Evolutionary conservation across 1,284 basidiomycete species (phyloP), one percentile per base, ranked within the genome.

Genomic region (Filobasidium uniguttulatum): DNA sequence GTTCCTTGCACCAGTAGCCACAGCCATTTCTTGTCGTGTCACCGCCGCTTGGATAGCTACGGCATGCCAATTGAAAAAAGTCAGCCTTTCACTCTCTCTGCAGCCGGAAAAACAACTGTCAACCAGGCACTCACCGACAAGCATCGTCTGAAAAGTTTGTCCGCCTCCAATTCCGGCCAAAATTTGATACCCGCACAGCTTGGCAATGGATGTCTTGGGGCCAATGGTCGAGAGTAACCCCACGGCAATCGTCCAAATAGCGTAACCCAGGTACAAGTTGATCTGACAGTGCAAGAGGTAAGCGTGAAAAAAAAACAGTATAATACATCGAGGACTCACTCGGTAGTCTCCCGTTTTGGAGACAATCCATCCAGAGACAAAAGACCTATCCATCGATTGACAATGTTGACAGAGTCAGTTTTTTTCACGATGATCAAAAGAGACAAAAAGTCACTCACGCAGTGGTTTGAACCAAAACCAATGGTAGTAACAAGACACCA

Each of bases 141-240:
- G 49, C 22, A 58, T 59, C 15, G 65, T 67, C 46, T 67, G 65
- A 46, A 66, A 66, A 4, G 65, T 67, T 53, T 65, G 63, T 1
- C 83, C 83, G 12, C 80, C 78, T 1, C 84, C 84, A 1, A 76
- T 61, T 0, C 82, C 83, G 1, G 77, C 74, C 1, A 86, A 62
- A 5, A 85, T 58, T 73, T 85, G 81, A 56, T 73, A 84, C 5
- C 81, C 70, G 0, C 82, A 76, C n/a, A 82, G 62, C 1, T 75
- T 64, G 0, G 72, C 76, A 38, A 76, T 71, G 1, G 70, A 58
- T 0, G 81, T 77, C 5, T 66, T 61, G 1, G 71, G 67, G 1
- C 68, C 74, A 36, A 83, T 71, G 0, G 77, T 81, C 1, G 81
- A 80, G 7, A 85, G 63, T 34, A 81, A 74, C 1, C 83, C 84